Percentiles rank a stretch among this genome's conserved stretches.
phyloP scores from a whole-genome alignment of 2,329 filamentous ascomycete species.

The Penicillium psychrosexuale region DNA sequence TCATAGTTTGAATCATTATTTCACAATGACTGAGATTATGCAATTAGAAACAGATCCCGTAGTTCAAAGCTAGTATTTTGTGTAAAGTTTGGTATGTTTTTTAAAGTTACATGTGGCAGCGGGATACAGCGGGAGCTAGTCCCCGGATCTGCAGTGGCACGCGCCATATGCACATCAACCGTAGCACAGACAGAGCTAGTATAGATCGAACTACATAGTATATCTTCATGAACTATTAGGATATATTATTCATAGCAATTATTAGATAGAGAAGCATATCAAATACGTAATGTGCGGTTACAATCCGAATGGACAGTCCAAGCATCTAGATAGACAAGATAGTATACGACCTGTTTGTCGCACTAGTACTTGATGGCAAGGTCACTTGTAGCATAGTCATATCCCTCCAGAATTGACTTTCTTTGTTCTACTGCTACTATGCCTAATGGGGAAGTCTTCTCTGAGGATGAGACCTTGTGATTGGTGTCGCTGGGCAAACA shows the following conservation, averaged over 20 bases:
- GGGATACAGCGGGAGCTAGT: neutral
- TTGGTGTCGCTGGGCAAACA: slow-evolving; percentile 3
- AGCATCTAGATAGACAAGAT: neutral
- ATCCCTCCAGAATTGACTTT: neutral
- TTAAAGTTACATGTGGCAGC: neutral
- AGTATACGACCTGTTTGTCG: neutral
- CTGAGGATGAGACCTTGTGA: neutral
- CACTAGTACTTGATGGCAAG: neutral
- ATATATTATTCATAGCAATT: neutral
- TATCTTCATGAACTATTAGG: neutral
- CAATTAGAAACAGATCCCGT: neutral
- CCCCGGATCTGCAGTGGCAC: slow-evolving; percentile 3
- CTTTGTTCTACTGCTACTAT: neutral
- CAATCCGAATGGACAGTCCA: neutral
- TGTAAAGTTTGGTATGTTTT: neutral
- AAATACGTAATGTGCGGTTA: neutral
- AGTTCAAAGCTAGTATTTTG: neutral
- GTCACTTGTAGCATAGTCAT: neutral
- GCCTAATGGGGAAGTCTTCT: neutral
- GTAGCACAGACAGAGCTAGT: neutral
- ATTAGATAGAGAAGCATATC: neutral
- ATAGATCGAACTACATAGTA: neutral
- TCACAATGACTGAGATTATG: neutral
- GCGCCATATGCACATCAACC: neutral
- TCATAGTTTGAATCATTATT: too few species aligned